Evolutionary conservation across 768 basidiomycete genomes (phyloP), one percentile per base, ranked within the genome.

Genomic region (Suillus subalutaceus): DNA sequence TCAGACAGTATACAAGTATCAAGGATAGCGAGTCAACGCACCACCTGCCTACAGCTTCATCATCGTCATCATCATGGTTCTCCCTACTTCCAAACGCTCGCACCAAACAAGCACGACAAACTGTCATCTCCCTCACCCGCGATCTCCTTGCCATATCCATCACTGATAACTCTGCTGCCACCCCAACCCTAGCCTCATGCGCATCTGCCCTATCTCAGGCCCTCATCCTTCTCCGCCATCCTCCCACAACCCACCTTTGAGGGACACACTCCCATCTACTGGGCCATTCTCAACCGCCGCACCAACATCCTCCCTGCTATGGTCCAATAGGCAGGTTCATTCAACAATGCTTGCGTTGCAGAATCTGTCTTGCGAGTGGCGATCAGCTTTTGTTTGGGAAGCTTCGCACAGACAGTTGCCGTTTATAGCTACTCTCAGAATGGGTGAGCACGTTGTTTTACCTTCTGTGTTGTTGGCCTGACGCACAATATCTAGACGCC

Each of bases 161-260:
- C 2, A 65, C 69, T 40, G 32, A 72, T 60, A 62, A 69, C 71
- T 92, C 91, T 69, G 82, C 84, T 4, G 86, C 86, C 12, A 88
- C 88, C 0, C 91, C 90, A 69, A 70, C 41, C 18, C 26, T 59
- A 18, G 26, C 40, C 4, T 59, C 58, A 73, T 10, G 72, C 81
- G 0, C 80, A 87, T 44, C 77, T 75, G 20, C 68, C 91, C 2
- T 82, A 84, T 5, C 40, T 41, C n/a, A n/a, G n/a, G n/a, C 58
- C 58, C 5, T 20, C 38, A 10, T 59, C 58, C 15, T 78, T 91
- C 44, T 81, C 87, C 0, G 66, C 79, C 0, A 70, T 92, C 10
- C 77, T 92, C 0, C 90, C 91, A 70, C 86, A 90, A 55, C 82
- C 76, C 37, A 86, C 79, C 10, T 86, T 91, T 46, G 91, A 91